Percentiles rank a stretch among this genome's conserved stretches.
These are phyloP conservation scores for Penicillium chermesinum DNA, from an alignment of 495 filamentous ascomycete species.

Conservation along the genomic window DNA sequence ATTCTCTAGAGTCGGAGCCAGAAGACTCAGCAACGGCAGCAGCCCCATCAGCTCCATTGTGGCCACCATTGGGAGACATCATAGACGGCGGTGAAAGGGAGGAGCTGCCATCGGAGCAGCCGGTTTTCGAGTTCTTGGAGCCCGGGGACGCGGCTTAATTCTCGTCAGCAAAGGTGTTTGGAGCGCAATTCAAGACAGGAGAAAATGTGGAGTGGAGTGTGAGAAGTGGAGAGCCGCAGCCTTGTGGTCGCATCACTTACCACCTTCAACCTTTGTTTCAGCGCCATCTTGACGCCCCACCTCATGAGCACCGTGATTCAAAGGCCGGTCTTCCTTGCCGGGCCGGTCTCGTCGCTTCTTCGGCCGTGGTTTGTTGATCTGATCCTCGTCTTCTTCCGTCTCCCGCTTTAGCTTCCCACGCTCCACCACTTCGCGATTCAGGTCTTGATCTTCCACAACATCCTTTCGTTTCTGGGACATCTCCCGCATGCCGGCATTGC, in stretches of 20 bases:
- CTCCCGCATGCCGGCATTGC: constrained; percentile 69
- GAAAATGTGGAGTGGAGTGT: constrained; percentile 12
- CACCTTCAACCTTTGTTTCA: constrained; percentile 50
- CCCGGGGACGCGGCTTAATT: constrained; percentile 38
- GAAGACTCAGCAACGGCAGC: constrained; percentile 40
- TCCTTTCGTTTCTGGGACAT: constrained; percentile 60
- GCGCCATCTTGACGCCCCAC: constrained; percentile 63
- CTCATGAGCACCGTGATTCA: constrained; percentile 58
- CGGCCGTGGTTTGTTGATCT: constrained; percentile 40
- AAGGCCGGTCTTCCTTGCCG: constrained; percentile 52
- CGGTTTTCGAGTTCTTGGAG: constrained; percentile 47
- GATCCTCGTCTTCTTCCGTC: constrained; percentile 53
- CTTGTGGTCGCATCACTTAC: constrained; percentile 42
- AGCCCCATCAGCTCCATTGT: constrained; percentile 43
- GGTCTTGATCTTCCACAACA: constrained; percentile 48
- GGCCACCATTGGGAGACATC: constrained; percentile 48
- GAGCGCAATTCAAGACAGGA: constrained; percentile 1
- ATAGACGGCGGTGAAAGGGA: constrained; percentile 50
- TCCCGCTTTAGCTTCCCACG: constrained; percentile 47
- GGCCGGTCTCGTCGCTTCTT: constrained; percentile 51
- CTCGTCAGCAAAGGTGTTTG: constrained; percentile 11
- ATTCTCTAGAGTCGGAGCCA: constrained; percentile 56
- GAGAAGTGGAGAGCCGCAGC: constrained; percentile 7
- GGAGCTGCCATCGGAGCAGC: constrained; percentile 56
- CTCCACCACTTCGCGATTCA: constrained; percentile 38